phyloP scores from a whole-genome alignment of 805 yeast species.

The Lipomyces oligophaga region DNA sequence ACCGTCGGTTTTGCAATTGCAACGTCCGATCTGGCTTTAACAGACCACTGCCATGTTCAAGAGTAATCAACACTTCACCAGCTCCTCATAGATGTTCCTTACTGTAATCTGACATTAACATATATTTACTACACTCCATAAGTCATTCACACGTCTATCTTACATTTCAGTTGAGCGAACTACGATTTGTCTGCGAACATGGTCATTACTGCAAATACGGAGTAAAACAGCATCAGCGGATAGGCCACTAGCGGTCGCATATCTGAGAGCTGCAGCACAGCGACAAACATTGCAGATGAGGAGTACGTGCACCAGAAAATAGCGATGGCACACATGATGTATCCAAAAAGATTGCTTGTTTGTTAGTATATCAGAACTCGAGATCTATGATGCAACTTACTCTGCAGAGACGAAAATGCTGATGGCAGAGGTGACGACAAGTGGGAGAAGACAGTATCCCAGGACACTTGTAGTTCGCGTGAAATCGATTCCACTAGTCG shows the following conservation, averaged over 20 bases:
- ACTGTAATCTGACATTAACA: too few species aligned
- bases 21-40: too few species aligned
- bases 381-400: conserved; percentile 14
- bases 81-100: too few species aligned
- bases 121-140: too few species aligned
- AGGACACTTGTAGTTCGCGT: conserved; percentile 81
- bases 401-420: conserved; percentile 67
- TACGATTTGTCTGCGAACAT: conserved; percentile 56
- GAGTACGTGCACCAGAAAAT: conserved; percentile 90
- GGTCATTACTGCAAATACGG: conserved; percentile 93
- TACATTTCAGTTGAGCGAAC: too few species aligned
- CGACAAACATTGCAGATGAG: conserved; percentile 87
- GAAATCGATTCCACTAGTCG: conserved; percentile 42
- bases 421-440: conserved; percentile 71
- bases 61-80: too few species aligned
- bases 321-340: conserved; percentile 58
- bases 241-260: conserved; percentile 90
- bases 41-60: too few species aligned
- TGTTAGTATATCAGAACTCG: neutral
- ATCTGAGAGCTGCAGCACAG: conserved; percentile 74
- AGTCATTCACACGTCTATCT: too few species aligned
- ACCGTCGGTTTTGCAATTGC: too few species aligned
- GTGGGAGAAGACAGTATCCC: conserved; percentile 89
- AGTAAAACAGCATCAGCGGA: conserved; percentile 86
- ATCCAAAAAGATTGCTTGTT: conserved; percentile 58